Conservation (phyloP, 2,329 filamentous ascomycete species). For the Fusarium sp. region DNA sequence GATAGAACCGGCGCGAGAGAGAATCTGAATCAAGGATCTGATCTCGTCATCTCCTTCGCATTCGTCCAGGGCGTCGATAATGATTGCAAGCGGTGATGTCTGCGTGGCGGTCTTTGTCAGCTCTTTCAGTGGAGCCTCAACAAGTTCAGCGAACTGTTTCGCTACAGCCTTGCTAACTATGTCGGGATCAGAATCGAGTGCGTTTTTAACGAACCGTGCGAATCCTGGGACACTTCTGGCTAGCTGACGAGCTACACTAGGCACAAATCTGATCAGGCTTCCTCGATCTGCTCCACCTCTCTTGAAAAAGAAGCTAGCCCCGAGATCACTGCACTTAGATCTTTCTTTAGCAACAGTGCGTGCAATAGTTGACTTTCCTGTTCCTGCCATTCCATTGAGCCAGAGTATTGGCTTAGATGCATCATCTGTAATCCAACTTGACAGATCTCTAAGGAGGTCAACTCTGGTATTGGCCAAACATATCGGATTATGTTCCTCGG, state of each 20-base stretch:
- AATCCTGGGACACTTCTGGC: not conserved
- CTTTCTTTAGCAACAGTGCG: slow-evolving; percentile 54
- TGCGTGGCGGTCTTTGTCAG: not conserved
- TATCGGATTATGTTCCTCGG: slow-evolving; percentile 48
- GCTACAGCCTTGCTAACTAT: not conserved
- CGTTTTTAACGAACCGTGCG: not conserved
- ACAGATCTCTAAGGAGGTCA: slow-evolving; percentile 45
- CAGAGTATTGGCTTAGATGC: slow-evolving; percentile 50
- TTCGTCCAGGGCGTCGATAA: not conserved
- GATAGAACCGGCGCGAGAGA: not conserved
- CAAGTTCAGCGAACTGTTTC: not conserved
- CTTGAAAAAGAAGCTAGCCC: slow-evolving; percentile 59
- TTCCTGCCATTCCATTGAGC: slow-evolving; percentile 56
- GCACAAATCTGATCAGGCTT: slow-evolving; percentile 52
- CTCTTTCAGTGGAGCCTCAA: not conserved
- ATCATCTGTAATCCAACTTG: slow-evolving; percentile 13
- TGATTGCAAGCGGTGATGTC: not conserved
- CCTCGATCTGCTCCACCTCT: slow-evolving; percentile 52
- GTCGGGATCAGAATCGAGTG: not conserved
- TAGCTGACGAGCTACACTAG: slow-evolving; percentile 55
- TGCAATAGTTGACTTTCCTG: slow-evolving; percentile 56
- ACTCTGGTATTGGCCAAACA: slow-evolving; percentile 50
- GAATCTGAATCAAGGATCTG: not conserved
- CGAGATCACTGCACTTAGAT: slow-evolving; percentile 28
- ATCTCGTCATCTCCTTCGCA: not conserved